A percentile compares a stretch with the other conserved stretches of the same genome.
phyloP scores from a whole-genome alignment of 73 alveolate genomes.

The Stentor coeruleus region DNA sequence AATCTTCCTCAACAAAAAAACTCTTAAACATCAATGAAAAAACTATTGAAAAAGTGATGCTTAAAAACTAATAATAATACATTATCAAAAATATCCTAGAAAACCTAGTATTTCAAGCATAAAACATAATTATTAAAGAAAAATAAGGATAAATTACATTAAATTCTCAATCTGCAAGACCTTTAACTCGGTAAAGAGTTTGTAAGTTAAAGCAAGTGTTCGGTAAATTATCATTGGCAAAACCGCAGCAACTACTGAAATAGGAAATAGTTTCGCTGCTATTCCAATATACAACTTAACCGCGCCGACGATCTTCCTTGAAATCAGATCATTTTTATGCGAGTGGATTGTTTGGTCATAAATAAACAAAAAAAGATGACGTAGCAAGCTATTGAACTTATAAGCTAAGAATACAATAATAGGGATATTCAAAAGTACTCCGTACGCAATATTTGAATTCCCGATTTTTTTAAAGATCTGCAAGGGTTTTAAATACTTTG shows the following conservation, averaged over 20 bases:
- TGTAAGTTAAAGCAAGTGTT: too few species aligned
- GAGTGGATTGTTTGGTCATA: not conserved
- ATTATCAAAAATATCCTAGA: too few species aligned
- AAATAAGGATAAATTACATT: too few species aligned
- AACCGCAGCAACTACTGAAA: not conserved
- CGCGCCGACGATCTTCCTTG: not conserved
- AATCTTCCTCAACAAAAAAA: too few species aligned
- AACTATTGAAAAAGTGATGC: too few species aligned
- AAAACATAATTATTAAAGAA: too few species aligned
- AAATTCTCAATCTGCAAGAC: too few species aligned
- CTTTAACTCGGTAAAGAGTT: too few species aligned
- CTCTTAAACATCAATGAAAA: too few species aligned
- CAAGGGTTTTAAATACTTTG: not conserved
- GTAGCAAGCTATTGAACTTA: slow-evolving; percentile 1
- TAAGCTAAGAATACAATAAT: not conserved
- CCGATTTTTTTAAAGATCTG: not conserved
- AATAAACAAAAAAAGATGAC: not conserved
- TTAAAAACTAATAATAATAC: too few species aligned
- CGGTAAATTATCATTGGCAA: not conserved
- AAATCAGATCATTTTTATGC: not conserved
- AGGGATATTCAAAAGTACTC: not conserved
- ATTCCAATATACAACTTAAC: not conserved
- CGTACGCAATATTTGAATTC: not conserved
- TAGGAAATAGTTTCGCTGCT: not conserved
- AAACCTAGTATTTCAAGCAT: too few species aligned